These are phyloP conservation scores for Geotrichum reessii DNA, from an alignment of 1,139 yeast species.

Conservation along the genomic window DNA sequence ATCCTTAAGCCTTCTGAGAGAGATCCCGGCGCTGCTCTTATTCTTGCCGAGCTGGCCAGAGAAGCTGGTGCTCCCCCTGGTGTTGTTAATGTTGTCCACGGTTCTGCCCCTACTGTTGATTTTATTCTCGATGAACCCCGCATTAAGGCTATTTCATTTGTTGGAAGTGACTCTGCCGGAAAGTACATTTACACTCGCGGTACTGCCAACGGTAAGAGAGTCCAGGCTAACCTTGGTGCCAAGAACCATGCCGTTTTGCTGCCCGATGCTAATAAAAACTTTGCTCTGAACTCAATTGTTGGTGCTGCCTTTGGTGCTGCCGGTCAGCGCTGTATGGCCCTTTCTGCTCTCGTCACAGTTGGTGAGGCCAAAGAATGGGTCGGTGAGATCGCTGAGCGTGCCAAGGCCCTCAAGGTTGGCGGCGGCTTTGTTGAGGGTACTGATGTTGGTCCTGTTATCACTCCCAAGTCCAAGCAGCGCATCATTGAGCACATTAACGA, in stretches of 20 bases:
- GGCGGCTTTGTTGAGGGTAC: conserved; percentile 60
- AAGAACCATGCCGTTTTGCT: conserved; percentile 69
- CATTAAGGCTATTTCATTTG: conserved; percentile 72
- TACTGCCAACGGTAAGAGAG: conserved; percentile 65
- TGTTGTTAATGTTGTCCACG: conserved; percentile 68
- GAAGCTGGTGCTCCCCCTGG: conserved; percentile 81
- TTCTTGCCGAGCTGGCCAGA: conserved; percentile 65
- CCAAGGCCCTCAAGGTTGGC: conserved; percentile 53
- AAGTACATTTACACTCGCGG: conserved; percentile 66
- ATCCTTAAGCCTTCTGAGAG: conserved; percentile 75
- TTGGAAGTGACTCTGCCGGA: conserved; percentile 74
- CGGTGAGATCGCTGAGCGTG: conserved; percentile 53
- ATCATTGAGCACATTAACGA: conserved; percentile 53
- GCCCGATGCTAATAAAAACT: conserved; percentile 66
- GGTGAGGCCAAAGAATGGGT: conserved; percentile 67
- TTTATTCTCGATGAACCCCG: conserved; percentile 69
- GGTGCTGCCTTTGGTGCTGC: conserved; percentile 87
- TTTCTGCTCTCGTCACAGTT: conserved; percentile 69
- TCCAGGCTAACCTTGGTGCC: conserved; percentile 74
- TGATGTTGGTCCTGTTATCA: conserved; percentile 69
- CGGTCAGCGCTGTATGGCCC: conserved; percentile 83
- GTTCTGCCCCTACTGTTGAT: conserved; percentile 70
- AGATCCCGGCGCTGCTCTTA: conserved; percentile 72
- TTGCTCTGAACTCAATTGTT: conserved; percentile 59
- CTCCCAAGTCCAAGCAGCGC: conserved; percentile 51